phyloP scores from a whole-genome alignment of 768 basidiomycete genomes.

The Boletus fagicola region DNA sequence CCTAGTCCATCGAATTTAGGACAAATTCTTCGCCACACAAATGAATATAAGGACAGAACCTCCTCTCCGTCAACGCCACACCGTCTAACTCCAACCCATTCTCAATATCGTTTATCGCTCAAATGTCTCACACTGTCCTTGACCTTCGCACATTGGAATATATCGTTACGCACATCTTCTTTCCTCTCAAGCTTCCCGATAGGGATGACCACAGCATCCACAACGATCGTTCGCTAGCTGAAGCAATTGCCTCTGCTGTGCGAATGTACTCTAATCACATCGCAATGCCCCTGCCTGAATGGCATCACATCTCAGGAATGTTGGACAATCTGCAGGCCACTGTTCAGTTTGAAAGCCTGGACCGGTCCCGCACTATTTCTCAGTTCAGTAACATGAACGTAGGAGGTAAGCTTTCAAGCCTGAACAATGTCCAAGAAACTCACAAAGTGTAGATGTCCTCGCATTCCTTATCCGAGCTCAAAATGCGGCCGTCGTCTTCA shows the following conservation, averaged over 20 bases:
- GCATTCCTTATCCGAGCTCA: neutral
- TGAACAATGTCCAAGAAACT: too few relatives aligned
- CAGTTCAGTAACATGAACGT: too few relatives aligned
- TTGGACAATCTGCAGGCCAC: too few relatives aligned
- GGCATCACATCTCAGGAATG: too few relatives aligned
- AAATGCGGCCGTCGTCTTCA: slow-evolving; percentile 48
- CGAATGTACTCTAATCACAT: slow-evolving; percentile 17
- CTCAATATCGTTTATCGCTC: too few relatives aligned
- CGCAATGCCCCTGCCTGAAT: too few relatives aligned
- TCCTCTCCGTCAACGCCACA: neutral
- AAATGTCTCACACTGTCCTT: slow-evolving; percentile 8
- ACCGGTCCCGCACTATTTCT: too few relatives aligned
- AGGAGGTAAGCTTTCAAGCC: too few relatives aligned
- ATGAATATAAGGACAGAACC: neutral
- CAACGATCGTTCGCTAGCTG: slow-evolving; percentile 30
- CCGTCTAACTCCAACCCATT: neutral
- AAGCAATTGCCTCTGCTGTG: slow-evolving; percentile 18
- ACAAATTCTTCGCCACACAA: neutral
- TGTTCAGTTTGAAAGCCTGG: too few relatives aligned
- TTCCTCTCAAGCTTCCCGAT: slow-evolving; percentile 42
- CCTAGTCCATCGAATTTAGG: neutral
- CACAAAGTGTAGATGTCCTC: too few relatives aligned
- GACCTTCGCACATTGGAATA: slow-evolving; percentile 4
- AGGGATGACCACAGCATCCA: slow-evolving; percentile 30
- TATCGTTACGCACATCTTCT: slow-evolving; percentile 36